Conservation (phyloP, 495 filamentous ascomycete species). For the Aspergillus mulundensis region DNA sequence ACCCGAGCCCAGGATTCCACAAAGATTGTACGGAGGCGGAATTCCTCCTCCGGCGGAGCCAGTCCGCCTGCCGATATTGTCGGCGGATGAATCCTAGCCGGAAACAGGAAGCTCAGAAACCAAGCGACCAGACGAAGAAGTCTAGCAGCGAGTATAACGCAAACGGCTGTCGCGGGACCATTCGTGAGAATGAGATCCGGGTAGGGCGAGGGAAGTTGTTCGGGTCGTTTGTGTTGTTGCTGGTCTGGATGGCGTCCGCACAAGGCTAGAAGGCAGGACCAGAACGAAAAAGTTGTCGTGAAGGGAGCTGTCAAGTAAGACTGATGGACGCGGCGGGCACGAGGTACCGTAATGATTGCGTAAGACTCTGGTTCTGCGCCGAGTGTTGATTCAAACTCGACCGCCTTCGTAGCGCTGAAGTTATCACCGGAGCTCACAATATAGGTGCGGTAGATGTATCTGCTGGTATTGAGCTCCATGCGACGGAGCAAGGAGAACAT, state of each 20-base stretch:
- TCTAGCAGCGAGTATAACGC: slow-evolving; percentile 67
- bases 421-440: slow-evolving; percentile 72
- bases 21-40: slow-evolving; percentile 69
- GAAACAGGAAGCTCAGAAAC: slow-evolving; percentile 7
- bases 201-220: slow-evolving; percentile 26
- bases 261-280: slow-evolving; percentile 42
- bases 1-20: slow-evolving; percentile 91
- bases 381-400: slow-evolving; percentile 54
- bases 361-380: slow-evolving; percentile 29
- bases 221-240: slow-evolving; percentile 14
- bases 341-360: slow-evolving; percentile 58
- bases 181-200: slow-evolving; percentile 82
- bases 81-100: background rate
- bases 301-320: slow-evolving; percentile 64
- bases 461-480: slow-evolving; percentile 36
- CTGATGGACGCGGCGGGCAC: slow-evolving; percentile 76
- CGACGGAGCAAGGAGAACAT: slow-evolving; percentile 76
- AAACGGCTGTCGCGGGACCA: slow-evolving; percentile 81
- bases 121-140: slow-evolving; percentile 57
- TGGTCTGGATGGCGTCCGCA: slow-evolving; percentile 35
- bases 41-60: slow-evolving; percentile 13
- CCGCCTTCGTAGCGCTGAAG: slow-evolving; percentile 63
- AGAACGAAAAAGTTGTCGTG: slow-evolving; percentile 53
- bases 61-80: background rate
- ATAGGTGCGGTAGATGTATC: slow-evolving; percentile 73